Evolutionary conservation across 257 asterid species (phyloP).

Genomic region (Plantago elongata): DNA sequence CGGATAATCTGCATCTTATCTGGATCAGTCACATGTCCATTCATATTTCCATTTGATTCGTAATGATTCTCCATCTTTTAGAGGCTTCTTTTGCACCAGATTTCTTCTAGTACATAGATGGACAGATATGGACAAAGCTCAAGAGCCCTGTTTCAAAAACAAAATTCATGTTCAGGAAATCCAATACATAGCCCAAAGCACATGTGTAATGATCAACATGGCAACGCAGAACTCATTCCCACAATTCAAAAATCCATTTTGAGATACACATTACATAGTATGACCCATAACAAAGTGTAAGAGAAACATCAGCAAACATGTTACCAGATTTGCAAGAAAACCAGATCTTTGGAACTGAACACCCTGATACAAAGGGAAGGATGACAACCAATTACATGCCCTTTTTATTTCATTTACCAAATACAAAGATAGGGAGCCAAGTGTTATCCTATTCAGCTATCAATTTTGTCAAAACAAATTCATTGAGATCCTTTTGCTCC

Average conservation of each 20-base stretch:
- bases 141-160: constrained; percentile 28
- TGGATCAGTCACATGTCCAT: constrained; percentile 28
- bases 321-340: constrained; percentile 20
- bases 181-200: background rate
- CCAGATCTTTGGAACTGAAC: constrained; percentile 31
- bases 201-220: no score
- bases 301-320: constrained; percentile 20
- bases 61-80: constrained; percentile 46
- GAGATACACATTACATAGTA: background rate
- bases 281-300: background rate
- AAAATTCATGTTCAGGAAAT: constrained; percentile 1
- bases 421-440: constrained; percentile 6
- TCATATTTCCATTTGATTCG: constrained; percentile 37
- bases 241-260: background rate
- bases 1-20: constrained; percentile 46
- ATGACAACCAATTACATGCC: constrained; percentile 19
- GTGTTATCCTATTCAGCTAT: constrained; percentile 11
- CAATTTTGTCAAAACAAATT: constrained; percentile 16
- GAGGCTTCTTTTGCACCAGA: constrained; percentile 22
- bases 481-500: constrained; percentile 19
- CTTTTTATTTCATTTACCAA: background rate
- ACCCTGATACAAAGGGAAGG: constrained; percentile 28
- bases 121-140: constrained; percentile 19
- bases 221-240: no score
- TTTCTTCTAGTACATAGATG: constrained; percentile 32